Base-by-base conservation (phyloP, 225 moss, liverwort and hornwort species). In the Asterella californica region DNA sequence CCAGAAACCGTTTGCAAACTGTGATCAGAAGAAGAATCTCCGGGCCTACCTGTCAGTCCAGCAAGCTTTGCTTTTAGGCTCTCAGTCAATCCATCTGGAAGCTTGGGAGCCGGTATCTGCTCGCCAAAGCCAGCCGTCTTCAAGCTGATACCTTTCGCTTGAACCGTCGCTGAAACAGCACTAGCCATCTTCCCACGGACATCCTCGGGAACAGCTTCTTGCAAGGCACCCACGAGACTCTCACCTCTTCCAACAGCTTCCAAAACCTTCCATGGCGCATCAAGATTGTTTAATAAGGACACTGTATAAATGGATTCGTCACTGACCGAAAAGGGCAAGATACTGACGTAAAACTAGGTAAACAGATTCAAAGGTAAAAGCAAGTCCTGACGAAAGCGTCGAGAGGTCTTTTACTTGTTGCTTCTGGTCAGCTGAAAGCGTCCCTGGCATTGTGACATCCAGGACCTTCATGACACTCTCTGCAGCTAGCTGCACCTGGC, bases 181-280 rank as follows among this genome's bases (percentile, higher is more conserved):
- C 85, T 27, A 59, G 92, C 83, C 74, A 99, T 91, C 80, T 75
- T 95, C 63, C 86, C 94, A 80, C 97, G 90, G 36, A 99, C 97
- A 12, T 99, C 93, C 88, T 99, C 97, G 18, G 97, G 97, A 60
- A 99, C 97, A 74, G 97, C 97, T 83, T 88, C 94, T 90, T 99
- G 93, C 78, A 99, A 88, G 59, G 97, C 94, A 67, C 91, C 88
- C 71, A 99, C 78, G 61, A 99, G 70, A 30, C 83, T 84, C 79
- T 99, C 91, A 27, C 97, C 97, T 74, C 82, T 85, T 69, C 90
- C 97, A 29, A 99, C 90, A 85, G 93, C 93, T 84, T 88, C 84
- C 85, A 95, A 81, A 27, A 94, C 97, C 97, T 97, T 89, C 69
- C 83, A 62, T n/a, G 57, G 84, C 75, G 50, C 42, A 78, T 32